Conservation (phyloP, 768 basidiomycete species). For the Kwoniella heveanensis region DNA sequence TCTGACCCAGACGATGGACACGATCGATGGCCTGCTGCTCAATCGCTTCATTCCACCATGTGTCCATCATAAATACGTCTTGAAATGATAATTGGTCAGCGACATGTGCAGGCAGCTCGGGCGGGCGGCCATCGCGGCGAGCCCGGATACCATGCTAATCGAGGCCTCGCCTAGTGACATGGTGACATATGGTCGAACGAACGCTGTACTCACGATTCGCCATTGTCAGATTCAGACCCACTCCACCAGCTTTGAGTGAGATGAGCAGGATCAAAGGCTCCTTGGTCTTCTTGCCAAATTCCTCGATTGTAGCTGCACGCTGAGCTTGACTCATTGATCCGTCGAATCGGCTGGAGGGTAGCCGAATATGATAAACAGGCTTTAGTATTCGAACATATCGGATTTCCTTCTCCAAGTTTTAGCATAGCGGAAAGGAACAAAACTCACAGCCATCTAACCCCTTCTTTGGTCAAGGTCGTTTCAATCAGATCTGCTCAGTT, state of each 20-base stretch:
- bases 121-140: not conserved
- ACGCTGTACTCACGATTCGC: conserved; percentile 45
- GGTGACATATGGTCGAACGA: not conserved
- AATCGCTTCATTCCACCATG: conserved; percentile 55
- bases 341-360: conserved; percentile 68
- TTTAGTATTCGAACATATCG: no score
- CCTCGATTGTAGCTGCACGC: conserved; percentile 70
- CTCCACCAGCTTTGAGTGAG: conserved; percentile 72
- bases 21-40: conserved; percentile 56
- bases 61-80: conserved; percentile 56
- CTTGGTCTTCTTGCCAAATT: conserved; percentile 71
- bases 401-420: no score
- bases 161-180: no score
- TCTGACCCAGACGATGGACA: conserved; percentile 53
- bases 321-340: conserved; percentile 88
- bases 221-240: conserved; percentile 73
- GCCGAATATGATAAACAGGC: no score
- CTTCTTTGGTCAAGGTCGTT: conserved; percentile 49
- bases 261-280: conserved; percentile 67
- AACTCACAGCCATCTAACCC: conserved; percentile 49
- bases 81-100: not conserved
- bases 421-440: not conserved
- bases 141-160: not conserved
- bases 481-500: conserved; percentile 48
- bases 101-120: not conserved